Percentiles rank a stretch among this genome's conserved stretches.
Evolutionary conservation across 1,284 basidiomycete genomes (phyloP).

Genomic region (Tylopilus microsporus): DNA sequence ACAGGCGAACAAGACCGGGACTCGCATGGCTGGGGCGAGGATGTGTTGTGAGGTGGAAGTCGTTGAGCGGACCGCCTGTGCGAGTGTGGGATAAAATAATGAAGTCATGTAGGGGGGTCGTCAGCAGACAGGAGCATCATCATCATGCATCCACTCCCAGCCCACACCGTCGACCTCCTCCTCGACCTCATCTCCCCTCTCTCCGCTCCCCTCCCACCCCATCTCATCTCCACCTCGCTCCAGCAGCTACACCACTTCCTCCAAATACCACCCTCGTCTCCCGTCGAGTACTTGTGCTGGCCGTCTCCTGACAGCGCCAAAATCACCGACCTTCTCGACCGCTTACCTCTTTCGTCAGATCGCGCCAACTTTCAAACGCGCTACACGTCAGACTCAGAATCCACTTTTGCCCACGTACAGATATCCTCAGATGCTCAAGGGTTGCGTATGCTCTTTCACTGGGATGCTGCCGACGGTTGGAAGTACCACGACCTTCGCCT

Average conservation of each 20-base stretch:
- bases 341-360: conserved; percentile 26
- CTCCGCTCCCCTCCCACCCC: conserved; percentile 47
- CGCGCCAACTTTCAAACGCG: conserved; percentile 41
- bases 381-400: conserved; percentile 58
- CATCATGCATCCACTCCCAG: conserved; percentile 16
- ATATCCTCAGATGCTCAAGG: conserved; percentile 35
- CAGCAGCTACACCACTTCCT: conserved; percentile 66
- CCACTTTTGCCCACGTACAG: conserved; percentile 58
- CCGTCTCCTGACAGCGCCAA: conserved; percentile 43
- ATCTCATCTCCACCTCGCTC: conserved; percentile 57
- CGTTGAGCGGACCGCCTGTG: not conserved
- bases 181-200: conserved; percentile 59
- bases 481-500: conserved; percentile 62
- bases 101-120: conserved; percentile 13
- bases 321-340: conserved; percentile 45
- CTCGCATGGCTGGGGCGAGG: conserved; percentile 21
- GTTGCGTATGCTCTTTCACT: conserved; percentile 42
- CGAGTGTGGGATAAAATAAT: conserved; percentile 11
- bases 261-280: conserved; percentile 45
- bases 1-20: conserved; percentile 16
- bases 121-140: conserved; percentile 6
- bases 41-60: not conserved
- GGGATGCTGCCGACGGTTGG: conserved; percentile 56
- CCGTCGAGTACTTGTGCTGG: conserved; percentile 62
- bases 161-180: conserved; percentile 39